These are phyloP conservation scores for Tothia fuscella DNA, from an alignment of 2,329 filamentous ascomycete genomes.

Conservation along the genomic window DNA sequence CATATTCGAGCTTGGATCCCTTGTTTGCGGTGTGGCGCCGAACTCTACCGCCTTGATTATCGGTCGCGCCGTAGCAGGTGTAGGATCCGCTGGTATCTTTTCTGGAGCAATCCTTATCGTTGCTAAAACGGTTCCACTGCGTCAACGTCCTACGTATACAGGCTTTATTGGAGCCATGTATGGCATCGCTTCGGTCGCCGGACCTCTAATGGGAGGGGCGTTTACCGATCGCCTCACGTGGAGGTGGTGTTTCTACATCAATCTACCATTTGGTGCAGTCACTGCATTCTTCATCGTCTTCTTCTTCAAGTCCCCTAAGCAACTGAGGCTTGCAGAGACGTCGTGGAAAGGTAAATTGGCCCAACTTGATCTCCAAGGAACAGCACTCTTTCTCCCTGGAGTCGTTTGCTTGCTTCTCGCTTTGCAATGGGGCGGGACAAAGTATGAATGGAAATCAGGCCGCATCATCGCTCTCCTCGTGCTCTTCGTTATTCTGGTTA, in stretches of 20 bases:
- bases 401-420: constrained; percentile 38
- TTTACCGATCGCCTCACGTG: constrained; percentile 35
- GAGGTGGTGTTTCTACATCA: constrained; percentile 37
- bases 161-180: constrained; percentile 39
- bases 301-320: constrained; percentile 25
- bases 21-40: constrained; percentile 39
- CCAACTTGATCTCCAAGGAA: constrained; percentile 37
- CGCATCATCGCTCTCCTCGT: constrained; percentile 36
- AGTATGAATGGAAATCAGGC: constrained; percentile 32
- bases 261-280: constrained; percentile 38
- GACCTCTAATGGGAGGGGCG: constrained; percentile 36
- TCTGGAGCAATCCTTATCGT: constrained; percentile 37
- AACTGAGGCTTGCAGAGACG: constrained; percentile 21
- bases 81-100: constrained; percentile 40
- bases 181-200: constrained; percentile 35
- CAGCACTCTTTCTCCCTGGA: constrained; percentile 31
- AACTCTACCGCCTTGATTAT: constrained; percentile 38
- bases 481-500: constrained; percentile 30
- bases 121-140: constrained; percentile 32
- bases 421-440: constrained; percentile 38
- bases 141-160: constrained; percentile 36
- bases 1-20: constrained; percentile 41
- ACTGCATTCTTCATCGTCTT: constrained; percentile 30
- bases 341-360: constrained; percentile 28
- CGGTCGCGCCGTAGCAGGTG: constrained; percentile 38